These are phyloP conservation scores for Penicillium flavigenum DNA, from an alignment of 495 filamentous ascomycete species.

Conservation along the genomic window DNA sequence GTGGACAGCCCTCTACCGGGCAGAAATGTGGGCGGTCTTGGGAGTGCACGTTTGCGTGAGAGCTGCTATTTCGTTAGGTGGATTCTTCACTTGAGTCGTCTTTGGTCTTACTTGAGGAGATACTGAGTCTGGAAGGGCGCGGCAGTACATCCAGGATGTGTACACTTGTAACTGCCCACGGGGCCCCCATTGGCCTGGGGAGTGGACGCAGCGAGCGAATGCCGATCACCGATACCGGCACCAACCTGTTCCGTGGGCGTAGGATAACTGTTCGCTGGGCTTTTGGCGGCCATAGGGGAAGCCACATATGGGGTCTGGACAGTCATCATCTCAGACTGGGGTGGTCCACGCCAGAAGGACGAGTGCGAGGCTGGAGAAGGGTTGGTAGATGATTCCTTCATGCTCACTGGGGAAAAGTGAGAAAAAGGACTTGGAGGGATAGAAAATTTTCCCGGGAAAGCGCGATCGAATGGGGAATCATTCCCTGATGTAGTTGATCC, in stretches of 20 bases:
- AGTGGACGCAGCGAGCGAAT: slow-evolving; percentile 19
- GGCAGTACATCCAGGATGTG: slow-evolving; percentile 74
- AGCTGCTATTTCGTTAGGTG: slow-evolving; percentile 54
- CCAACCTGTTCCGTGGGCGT: slow-evolving; percentile 43
- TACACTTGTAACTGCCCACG: slow-evolving; percentile 56
- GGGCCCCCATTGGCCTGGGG: slow-evolving; percentile 28
- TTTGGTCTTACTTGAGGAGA: slow-evolving; percentile 62
- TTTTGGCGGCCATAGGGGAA: slow-evolving; percentile 33
- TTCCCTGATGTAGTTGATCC: slow-evolving; percentile 34
- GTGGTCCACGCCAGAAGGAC: slow-evolving; percentile 28
- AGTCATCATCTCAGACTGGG: slow-evolving; percentile 28
- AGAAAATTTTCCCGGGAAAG: slow-evolving; percentile 27
- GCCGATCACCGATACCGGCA: slow-evolving; percentile 25
- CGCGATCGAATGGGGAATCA: slow-evolving; percentile 37
- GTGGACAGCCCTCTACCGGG: slow-evolving; percentile 72
- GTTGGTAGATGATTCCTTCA: slow-evolving; percentile 39
- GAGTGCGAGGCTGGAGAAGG: slow-evolving; percentile 42
- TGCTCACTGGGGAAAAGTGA: slow-evolving; percentile 41
- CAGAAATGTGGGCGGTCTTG: slow-evolving; percentile 90
- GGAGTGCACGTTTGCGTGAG: slow-evolving; percentile 97
- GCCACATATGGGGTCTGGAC: slow-evolving; percentile 32
- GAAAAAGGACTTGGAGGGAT: slow-evolving; percentile 42
- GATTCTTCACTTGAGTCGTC: neutral
- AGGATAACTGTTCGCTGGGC: slow-evolving; percentile 41
- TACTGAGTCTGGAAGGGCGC: slow-evolving; percentile 92